Conservation (phyloP, 73 alveolate genomes). For the Symbiodinium pilosum region DNA sequence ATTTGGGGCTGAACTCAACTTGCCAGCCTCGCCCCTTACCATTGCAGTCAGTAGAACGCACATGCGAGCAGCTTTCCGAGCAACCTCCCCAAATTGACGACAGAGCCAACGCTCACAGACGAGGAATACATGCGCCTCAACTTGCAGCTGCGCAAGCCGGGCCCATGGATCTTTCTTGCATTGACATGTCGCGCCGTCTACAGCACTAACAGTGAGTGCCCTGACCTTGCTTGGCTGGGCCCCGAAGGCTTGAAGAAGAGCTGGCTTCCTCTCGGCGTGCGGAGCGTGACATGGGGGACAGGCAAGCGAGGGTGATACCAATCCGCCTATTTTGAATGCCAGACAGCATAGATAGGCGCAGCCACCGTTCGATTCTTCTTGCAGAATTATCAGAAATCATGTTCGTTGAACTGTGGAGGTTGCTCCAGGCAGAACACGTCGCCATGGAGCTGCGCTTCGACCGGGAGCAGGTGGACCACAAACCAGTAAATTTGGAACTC, state of each 20-base stretch:
- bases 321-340: not conserved
- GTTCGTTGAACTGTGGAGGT: not conserved
- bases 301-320: too few species aligned
- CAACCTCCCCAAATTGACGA: too few species aligned
- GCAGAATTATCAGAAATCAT: not conserved
- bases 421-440: constrained; percentile 67
- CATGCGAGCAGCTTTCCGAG: too few species aligned
- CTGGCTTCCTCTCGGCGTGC: constrained; percentile 56
- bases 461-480: constrained; percentile 74
- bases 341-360: not conserved
- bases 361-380: not conserved
- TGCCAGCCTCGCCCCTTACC: too few species aligned
- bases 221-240: too few species aligned
- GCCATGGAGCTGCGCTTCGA: constrained; percentile 80
- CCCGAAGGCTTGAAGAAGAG: constrained; percentile 59
- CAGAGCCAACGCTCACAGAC: too few species aligned
- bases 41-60: too few species aligned
- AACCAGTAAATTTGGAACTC: too few species aligned
- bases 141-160: constrained; percentile 67
- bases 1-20: too few species aligned
- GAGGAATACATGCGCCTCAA: constrained; percentile 92
- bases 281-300: constrained; percentile 59
- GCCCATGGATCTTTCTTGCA: not conserved
- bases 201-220: too few species aligned
- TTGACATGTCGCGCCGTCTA: too few species aligned